Conservation (phyloP, 257 asterid species). For the Nicotiana tabacum region DNA sequence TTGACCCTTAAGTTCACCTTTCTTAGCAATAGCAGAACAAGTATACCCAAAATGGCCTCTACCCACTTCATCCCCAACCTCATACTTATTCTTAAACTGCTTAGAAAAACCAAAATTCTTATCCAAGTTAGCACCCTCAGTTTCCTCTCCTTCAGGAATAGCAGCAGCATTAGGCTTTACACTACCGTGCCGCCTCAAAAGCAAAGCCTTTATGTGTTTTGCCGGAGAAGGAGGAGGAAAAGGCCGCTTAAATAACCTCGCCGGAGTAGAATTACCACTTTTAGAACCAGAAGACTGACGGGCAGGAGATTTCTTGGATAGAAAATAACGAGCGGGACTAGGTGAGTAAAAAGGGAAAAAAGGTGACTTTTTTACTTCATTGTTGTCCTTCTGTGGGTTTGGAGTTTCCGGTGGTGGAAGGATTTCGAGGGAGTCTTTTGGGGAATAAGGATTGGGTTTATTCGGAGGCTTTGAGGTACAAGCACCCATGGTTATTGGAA, state of each 20-base stretch:
- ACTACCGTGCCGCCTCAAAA: constrained; percentile 37
- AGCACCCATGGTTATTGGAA: constrained; percentile 37
- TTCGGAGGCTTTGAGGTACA: constrained; percentile 48
- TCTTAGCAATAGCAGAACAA: constrained; percentile 51
- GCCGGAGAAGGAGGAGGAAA: constrained; percentile 66
- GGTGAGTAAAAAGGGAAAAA: constrained; percentile 31
- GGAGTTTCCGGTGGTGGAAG: constrained; percentile 19
- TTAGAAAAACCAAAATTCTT: constrained; percentile 60
- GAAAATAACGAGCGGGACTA: constrained; percentile 25
- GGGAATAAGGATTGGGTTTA: constrained; percentile 49
- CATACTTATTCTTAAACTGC: constrained; percentile 42
- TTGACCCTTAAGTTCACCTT: constrained; percentile 55
- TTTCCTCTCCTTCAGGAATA: constrained; percentile 29
- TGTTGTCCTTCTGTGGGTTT: neutral
- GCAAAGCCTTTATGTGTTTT: constrained; percentile 40
- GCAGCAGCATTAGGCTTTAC: constrained; percentile 29
- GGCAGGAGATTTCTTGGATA: constrained; percentile 36
- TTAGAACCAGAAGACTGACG: constrained; percentile 20
- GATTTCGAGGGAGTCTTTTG: constrained; percentile 14
- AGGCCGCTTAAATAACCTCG: constrained; percentile 30
- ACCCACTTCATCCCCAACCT: constrained; percentile 59
- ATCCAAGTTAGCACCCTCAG: constrained; percentile 32
- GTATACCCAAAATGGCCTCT: constrained; percentile 73
- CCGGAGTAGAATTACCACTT: constrained; percentile 31
- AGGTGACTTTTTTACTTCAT: constrained; percentile 18